Evolutionary conservation across 805 yeast genomes (phyloP).

Genomic region (Tetrapisispora taiwanensis): DNA sequence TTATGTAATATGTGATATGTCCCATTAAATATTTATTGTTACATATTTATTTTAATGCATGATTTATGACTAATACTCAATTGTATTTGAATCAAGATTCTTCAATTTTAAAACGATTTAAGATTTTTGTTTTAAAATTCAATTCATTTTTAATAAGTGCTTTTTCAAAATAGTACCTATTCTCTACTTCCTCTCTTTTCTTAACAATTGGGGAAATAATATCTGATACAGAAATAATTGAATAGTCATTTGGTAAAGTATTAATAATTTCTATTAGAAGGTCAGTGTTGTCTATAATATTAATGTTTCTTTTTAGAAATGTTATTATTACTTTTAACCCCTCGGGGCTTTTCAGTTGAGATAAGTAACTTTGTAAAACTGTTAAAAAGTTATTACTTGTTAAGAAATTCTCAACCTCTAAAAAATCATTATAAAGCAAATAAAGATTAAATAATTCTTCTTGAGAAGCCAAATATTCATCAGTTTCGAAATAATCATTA

Average conservation of each 20-base stretch:
- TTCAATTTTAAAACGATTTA: not conserved
- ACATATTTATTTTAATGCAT: too few relatives aligned
- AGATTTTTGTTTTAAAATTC: constrained; percentile 5
- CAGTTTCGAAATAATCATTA: constrained; percentile 3
- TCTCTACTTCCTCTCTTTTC: constrained; percentile 5
- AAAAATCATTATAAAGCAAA: constrained; percentile 19
- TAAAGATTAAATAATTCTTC: constrained; percentile 11
- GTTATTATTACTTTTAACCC: constrained; percentile 8
- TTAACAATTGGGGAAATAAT: constrained; percentile 10
- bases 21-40: too few relatives aligned
- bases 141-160: constrained; percentile 17
- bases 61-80: too few relatives aligned
- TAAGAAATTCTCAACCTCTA: constrained; percentile 13
- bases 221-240: constrained; percentile 9
- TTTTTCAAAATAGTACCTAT: constrained; percentile 13
- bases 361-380: constrained; percentile 14
- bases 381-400: constrained; percentile 9
- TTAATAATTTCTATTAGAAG: constrained; percentile 8
- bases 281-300: constrained; percentile 5
- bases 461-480: constrained; percentile 1
- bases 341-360: constrained; percentile 4
- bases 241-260: constrained; percentile 12
- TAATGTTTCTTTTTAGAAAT: constrained; percentile 14
- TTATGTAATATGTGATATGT: too few relatives aligned
- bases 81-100: not conserved